Conservation (phyloP, 495 filamentous ascomycete genomes). For the Trypethelium eluteriae region DNA sequence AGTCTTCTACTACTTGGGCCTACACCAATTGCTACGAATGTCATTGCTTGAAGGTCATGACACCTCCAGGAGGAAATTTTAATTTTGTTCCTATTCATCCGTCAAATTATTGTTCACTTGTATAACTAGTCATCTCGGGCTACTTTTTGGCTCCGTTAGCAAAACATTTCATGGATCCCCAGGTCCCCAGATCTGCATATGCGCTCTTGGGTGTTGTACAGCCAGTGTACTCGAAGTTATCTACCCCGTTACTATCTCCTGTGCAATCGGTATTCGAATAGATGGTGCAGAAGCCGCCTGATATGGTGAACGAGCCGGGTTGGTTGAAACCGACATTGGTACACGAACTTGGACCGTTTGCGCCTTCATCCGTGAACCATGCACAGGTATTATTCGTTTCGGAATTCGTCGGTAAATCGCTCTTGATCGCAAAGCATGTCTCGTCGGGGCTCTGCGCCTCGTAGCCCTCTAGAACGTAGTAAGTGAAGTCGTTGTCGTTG, state of each 20-base stretch:
- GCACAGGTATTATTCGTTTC: neutral
- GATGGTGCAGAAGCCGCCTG: slow-evolving; percentile 7
- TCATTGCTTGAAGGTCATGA: too few relatives aligned
- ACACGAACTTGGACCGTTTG: neutral
- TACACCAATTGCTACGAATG: too few relatives aligned
- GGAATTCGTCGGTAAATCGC: slow-evolving; percentile 1
- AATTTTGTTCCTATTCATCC: too few relatives aligned
- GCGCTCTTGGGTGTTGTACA: neutral
- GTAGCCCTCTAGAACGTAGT: neutral
- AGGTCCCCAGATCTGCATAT: neutral
- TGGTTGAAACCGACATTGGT: slow-evolving; percentile 6
- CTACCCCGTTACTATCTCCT: neutral
- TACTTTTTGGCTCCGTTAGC: neutral
- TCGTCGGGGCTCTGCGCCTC: slow-evolving; percentile 1
- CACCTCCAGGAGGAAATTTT: too few relatives aligned
- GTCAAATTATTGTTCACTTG: too few relatives aligned
- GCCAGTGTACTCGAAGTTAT: neutral
- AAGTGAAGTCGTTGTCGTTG: neutral
- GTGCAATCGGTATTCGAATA: neutral
- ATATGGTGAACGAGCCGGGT: neutral
- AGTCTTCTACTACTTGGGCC: too few relatives aligned
- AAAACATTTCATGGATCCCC: slow-evolving; percentile 7
- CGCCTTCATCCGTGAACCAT: neutral
- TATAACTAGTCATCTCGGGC: too few relatives aligned
- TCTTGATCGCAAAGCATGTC: neutral